Percentiles rank a stretch among this genome's conserved stretches.
Evolutionary conservation across 2,329 filamentous ascomycete genomes (phyloP).

Genomic region (Pseudogymnoascus sp.): DNA sequence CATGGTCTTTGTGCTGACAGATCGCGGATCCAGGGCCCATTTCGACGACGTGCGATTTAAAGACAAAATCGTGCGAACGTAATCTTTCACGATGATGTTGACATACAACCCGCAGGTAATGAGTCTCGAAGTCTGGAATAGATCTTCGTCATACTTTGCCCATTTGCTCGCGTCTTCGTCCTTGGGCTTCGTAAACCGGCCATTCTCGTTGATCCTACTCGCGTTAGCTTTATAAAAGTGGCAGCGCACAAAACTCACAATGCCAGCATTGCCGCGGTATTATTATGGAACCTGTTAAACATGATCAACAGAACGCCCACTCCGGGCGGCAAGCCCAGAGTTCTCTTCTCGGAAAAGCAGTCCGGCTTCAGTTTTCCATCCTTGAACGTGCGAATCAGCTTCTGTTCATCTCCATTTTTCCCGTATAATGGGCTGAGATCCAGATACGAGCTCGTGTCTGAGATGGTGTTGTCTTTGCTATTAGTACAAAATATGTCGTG

Average conservation of each 20-base stretch:
- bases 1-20: conserved; percentile 49
- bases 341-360: conserved; percentile 61
- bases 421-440: conserved; percentile 69
- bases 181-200: conserved; percentile 63
- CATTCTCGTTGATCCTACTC: conserved; percentile 70
- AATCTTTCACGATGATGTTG: conserved; percentile 71
- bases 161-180: conserved; percentile 46
- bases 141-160: conserved; percentile 67
- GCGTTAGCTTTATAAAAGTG: conserved; percentile 1
- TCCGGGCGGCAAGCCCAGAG: conserved; percentile 64
- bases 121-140: conserved; percentile 73
- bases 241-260: conserved; percentile 27
- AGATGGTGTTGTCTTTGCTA: conserved; percentile 54
- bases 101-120: conserved; percentile 69
- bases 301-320: conserved; percentile 67
- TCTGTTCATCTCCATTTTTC: conserved; percentile 46
- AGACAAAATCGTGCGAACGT: conserved; percentile 58
- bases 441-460: conserved; percentile 65
- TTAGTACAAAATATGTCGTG: conserved; percentile 61
- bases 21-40: conserved; percentile 68
- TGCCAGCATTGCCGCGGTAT: conserved; percentile 70
- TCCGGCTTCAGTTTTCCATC: conserved; percentile 68
- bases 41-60: conserved; percentile 25
- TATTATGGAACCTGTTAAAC: conserved; percentile 81
- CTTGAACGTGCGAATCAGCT: conserved; percentile 53